Percentiles rank a stretch among this genome's conserved stretches.
These are phyloP conservation scores for Russula virescens DNA, from an alignment of 768 basidiomycete species.

Conservation along the genomic window DNA sequence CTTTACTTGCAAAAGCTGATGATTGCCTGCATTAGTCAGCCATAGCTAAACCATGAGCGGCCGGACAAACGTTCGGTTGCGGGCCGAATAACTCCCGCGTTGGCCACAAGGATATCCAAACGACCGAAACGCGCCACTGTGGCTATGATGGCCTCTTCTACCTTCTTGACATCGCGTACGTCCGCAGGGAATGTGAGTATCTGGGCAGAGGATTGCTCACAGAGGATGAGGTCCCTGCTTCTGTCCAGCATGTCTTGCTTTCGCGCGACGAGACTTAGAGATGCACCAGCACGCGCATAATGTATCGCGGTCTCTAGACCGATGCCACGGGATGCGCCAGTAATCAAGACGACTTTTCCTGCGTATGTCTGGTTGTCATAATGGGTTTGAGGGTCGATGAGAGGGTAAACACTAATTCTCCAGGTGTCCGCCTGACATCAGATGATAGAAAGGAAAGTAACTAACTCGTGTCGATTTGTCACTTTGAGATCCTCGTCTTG, in stretches of 20 bases:
- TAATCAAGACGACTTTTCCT: slow-evolving; percentile 26
- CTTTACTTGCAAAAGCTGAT: not conserved
- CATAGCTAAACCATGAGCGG: too few relatives aligned
- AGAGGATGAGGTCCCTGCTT: not conserved
- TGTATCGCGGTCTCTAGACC: slow-evolving; percentile 18
- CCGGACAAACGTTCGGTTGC: too few relatives aligned
- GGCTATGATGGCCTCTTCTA: not conserved
- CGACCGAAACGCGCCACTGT: slow-evolving; percentile 7
- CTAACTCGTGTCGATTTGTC: too few relatives aligned
- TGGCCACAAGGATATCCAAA: slow-evolving; percentile 13
- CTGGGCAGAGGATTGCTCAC: not conserved
- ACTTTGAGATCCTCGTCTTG: too few relatives aligned
- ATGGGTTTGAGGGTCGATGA: slow-evolving; percentile 7
- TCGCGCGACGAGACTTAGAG: slow-evolving; percentile 13
- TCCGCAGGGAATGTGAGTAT: slow-evolving; percentile 9
- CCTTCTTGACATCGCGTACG: slow-evolving; percentile 2
- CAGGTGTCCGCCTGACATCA: not conserved
- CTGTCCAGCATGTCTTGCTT: slow-evolving; percentile 3
- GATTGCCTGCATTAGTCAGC: too few relatives aligned
- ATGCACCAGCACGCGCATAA: slow-evolving; percentile 23
- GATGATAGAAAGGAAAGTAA: too few relatives aligned
- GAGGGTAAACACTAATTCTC: too few relatives aligned
- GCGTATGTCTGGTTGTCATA: slow-evolving; percentile 7
- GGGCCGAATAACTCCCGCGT: not conserved
- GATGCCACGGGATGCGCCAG: slow-evolving; percentile 23